These are phyloP conservation scores for Tubosaeta sp. DNA, from an alignment of 768 basidiomycete species.

Conservation along the genomic window DNA sequence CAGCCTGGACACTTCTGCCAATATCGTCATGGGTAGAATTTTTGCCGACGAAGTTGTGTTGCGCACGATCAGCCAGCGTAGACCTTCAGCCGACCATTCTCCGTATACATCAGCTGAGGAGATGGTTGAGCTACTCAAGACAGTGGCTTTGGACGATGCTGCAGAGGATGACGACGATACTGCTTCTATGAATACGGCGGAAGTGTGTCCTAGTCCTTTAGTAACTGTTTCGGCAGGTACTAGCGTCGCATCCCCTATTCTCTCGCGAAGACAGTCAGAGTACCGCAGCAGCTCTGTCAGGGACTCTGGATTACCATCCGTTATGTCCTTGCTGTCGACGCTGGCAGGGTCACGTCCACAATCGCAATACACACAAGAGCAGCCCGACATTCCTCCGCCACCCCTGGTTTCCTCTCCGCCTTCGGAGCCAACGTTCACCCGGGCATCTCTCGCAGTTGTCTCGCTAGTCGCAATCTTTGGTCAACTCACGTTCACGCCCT, in stretches of 20 bases:
- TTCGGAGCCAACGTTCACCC: constrained; percentile 33
- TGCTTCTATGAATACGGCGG: constrained; percentile 36
- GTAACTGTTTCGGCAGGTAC: constrained; percentile 25
- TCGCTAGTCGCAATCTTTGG: constrained; percentile 64
- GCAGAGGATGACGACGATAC: constrained; percentile 41
- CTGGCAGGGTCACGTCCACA: constrained; percentile 62
- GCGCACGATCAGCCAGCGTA: constrained; percentile 41
- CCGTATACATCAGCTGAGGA: constrained; percentile 17
- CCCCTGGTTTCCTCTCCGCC: constrained; percentile 24
- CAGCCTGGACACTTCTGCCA: constrained; percentile 24
- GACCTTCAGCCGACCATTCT: constrained; percentile 15
- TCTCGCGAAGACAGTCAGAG: constrained; percentile 60
- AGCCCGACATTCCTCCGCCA: constrained; percentile 33
- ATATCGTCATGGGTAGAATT: constrained; percentile 48
- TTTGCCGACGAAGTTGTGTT: constrained; percentile 67
- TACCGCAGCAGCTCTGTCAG: constrained; percentile 38
- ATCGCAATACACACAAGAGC: constrained; percentile 42
- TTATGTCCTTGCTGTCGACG: constrained; percentile 63
- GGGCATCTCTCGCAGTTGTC: constrained; percentile 56
- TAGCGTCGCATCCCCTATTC: constrained; percentile 43
- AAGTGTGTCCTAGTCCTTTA: constrained; percentile 35
- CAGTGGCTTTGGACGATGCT: constrained; percentile 34
- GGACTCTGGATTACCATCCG: constrained; percentile 49
- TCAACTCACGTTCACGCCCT: constrained; percentile 67
- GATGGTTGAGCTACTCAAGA: constrained; percentile 40